Evolutionary conservation across 1,284 basidiomycete genomes (phyloP).

Genomic region (Takashimella koratensis): DNA sequence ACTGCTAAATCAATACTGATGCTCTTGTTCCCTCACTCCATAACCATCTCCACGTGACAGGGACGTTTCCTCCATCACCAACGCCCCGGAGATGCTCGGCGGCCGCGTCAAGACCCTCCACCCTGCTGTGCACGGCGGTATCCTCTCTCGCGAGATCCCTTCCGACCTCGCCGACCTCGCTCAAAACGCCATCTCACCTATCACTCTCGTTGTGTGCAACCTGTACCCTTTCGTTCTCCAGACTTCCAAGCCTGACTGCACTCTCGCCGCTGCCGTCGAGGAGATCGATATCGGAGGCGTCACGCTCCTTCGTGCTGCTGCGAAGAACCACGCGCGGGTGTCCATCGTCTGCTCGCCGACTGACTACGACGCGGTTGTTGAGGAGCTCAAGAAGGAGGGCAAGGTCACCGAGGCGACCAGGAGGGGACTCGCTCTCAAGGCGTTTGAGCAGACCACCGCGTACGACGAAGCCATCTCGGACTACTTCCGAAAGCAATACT

Average conservation of each 20-base stretch:
- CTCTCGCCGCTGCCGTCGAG: slow-evolving; percentile 88
- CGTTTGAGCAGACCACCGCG: slow-evolving; percentile 90
- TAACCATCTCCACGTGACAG: slow-evolving; percentile 51
- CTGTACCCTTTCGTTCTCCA: slow-evolving; percentile 96
- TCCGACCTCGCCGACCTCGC: slow-evolving; percentile 80
- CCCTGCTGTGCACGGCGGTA: slow-evolving; percentile 96
- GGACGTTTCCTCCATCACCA: slow-evolving; percentile 97
- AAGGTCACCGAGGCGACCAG: slow-evolving; percentile 68
- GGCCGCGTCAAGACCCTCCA: slow-evolving; percentile 99
- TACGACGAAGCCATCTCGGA: slow-evolving; percentile 95
- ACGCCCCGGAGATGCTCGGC: slow-evolving; percentile 99
- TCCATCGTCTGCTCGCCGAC: slow-evolving; percentile 87
- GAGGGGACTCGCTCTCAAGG: slow-evolving; percentile 87
- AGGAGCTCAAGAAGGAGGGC: slow-evolving; percentile 64
- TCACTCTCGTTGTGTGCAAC: slow-evolving; percentile 96
- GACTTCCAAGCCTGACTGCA: slow-evolving; percentile 82
- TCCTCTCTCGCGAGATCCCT: slow-evolving; percentile 80
- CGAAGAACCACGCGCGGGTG: slow-evolving; percentile 96
- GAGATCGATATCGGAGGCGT: slow-evolving; percentile 99
- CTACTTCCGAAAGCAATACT: slow-evolving; percentile 96
- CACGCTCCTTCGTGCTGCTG: slow-evolving; percentile 93
- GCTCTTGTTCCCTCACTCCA: neutral
- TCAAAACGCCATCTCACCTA: slow-evolving; percentile 77
- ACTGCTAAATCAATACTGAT: slow-evolving; percentile 5
- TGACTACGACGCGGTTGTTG: slow-evolving; percentile 85